Evolutionary conservation across 495 filamentous ascomycete species (phyloP).

Genomic region (Alectoria sarmentosa): DNA sequence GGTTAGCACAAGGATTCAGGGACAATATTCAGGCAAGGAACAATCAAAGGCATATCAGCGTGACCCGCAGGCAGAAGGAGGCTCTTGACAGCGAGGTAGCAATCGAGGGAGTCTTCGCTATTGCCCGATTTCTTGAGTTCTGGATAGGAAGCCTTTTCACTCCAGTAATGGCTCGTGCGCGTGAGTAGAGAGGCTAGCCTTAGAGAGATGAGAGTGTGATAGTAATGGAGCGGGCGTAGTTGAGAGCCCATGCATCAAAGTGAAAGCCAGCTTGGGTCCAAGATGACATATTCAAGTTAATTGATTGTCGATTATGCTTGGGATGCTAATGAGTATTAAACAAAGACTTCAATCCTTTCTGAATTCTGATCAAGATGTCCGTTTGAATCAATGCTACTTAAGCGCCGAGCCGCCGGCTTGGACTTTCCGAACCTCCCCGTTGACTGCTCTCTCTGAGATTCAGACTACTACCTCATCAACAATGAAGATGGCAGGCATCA

Average conservation of each 20-base stretch:
- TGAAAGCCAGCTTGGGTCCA: neutral
- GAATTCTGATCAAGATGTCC: neutral
- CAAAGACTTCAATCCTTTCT: too few species aligned
- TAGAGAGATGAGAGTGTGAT: too few species aligned
- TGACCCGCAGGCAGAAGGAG: neutral
- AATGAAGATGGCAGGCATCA: neutral
- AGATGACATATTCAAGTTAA: neutral
- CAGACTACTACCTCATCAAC: neutral
- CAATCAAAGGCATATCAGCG: neutral
- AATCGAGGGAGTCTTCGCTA: too few species aligned
- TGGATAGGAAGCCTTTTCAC: too few species aligned
- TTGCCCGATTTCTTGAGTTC: too few species aligned
- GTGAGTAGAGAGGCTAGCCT: too few species aligned
- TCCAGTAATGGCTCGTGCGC: too few species aligned
- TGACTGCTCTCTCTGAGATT: too few species aligned
- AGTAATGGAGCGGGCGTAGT: neutral
- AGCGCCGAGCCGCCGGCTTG: slow-evolving; percentile 7
- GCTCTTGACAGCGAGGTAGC: too few species aligned
- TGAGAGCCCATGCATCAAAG: neutral
- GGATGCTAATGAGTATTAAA: too few species aligned
- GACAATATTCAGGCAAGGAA: neutral
- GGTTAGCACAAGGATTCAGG: neutral
- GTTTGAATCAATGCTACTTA: slow-evolving; percentile 2
- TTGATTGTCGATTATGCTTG: neutral
- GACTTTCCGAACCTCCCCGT: neutral